Percentiles rank a stretch among this genome's conserved stretches.
Conservation (phyloP, 23 red algal species). For the Cyanidiococcus yangmingshanensis region DNA sequence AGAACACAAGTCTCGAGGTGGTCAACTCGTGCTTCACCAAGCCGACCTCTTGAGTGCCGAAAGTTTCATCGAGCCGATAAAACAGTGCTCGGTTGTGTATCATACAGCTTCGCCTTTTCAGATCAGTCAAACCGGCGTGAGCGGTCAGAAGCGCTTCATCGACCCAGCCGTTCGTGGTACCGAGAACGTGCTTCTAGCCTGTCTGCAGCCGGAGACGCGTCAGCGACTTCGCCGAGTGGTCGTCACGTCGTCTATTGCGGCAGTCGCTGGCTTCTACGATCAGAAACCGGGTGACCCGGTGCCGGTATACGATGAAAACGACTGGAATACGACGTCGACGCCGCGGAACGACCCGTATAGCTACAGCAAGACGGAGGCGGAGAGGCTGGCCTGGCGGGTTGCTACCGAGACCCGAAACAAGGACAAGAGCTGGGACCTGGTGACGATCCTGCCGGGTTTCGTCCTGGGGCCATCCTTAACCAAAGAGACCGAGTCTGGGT, state of each 20-base stretch:
- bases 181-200: conserved; percentile 28
- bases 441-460: conserved; percentile 40
- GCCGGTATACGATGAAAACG: conserved; percentile 25
- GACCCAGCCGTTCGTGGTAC: conserved; percentile 58
- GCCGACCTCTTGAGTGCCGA: conserved; percentile 39
- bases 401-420: neutral
- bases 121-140: neutral
- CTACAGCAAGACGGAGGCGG: conserved; percentile 53
- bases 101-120: conserved; percentile 58
- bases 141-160: conserved; percentile 35
- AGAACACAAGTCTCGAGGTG: conserved; percentile 4
- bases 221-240: conserved; percentile 35
- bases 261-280: conserved; percentile 35
- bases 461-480: conserved; percentile 49
- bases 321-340: conserved; percentile 41
- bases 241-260: conserved; percentile 49
- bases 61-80: conserved; percentile 40
- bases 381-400: conserved; percentile 49
- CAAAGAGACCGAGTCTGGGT: conserved; percentile 20
- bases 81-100: conserved; percentile 33
- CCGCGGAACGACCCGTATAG: conserved; percentile 29
- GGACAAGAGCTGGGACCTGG: conserved; percentile 24
- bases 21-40: conserved; percentile 18
- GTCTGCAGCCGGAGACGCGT: conserved; percentile 16
- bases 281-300: neutral